phyloP scores from a whole-genome alignment of 768 basidiomycete genomes.

The Mycena galopus region DNA sequence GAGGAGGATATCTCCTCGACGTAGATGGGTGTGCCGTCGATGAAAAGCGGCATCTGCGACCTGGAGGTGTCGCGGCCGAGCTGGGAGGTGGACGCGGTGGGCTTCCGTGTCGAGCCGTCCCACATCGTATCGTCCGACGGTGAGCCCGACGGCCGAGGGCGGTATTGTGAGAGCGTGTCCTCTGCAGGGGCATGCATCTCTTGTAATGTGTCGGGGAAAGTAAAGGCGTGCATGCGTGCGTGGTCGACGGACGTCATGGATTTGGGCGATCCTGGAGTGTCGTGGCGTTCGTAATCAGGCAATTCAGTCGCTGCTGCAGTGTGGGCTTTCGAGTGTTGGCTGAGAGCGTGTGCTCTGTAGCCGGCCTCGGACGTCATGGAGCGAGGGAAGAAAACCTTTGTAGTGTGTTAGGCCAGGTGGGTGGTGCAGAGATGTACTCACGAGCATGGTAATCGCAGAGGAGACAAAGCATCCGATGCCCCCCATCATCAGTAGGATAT shows the following conservation, averaged over 20 bases:
- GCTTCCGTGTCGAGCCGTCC: conserved; percentile 38
- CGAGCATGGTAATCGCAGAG: conserved; percentile 84
- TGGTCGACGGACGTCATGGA: conserved; percentile 25
- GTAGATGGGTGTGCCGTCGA: conserved; percentile 31
- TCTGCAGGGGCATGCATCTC: conserved; percentile 32
- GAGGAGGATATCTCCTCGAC: conserved; percentile 24
- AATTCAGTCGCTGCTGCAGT: conserved; percentile 42
- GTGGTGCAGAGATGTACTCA: conserved; percentile 49
- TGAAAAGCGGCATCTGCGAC: conserved; percentile 6
- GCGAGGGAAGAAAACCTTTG: conserved; percentile 83
- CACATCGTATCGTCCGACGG: conserved; percentile 48
- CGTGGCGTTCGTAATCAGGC: conserved; percentile 45
- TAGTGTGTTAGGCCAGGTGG: not conserved
- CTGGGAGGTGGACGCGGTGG: conserved; percentile 35
- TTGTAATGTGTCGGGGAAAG: not conserved
- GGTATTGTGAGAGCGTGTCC: conserved; percentile 21
- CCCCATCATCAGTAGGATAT: conserved; percentile 78
- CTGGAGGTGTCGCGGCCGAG: conserved; percentile 26
- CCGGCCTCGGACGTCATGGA: conserved; percentile 75
- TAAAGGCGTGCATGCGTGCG: conserved; percentile 10
- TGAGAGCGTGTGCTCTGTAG: conserved; percentile 60
- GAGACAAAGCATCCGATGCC: conserved; percentile 85
- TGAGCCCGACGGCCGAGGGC: conserved; percentile 41
- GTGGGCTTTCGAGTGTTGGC: conserved; percentile 42
- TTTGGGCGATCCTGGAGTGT: conserved; percentile 36